These are phyloP conservation scores for Globisporangium heterothallicum DNA, from an alignment of 352 stramenopile genomes.

Conservation along the genomic window DNA sequence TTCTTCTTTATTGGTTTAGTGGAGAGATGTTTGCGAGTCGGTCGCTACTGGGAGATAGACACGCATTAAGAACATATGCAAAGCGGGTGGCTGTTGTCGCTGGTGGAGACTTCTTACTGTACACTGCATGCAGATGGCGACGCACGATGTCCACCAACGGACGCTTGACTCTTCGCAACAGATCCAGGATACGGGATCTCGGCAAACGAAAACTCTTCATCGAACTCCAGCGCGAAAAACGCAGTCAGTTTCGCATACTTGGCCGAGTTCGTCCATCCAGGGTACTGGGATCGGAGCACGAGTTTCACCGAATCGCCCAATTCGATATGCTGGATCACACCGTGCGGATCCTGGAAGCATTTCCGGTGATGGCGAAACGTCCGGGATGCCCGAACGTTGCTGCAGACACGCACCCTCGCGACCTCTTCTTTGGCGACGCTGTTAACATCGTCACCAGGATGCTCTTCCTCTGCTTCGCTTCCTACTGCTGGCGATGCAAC, in stretches of 20 bases:
- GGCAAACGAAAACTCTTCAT: constrained; percentile 41
- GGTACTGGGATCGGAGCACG: constrained; percentile 34
- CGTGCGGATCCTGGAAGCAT: constrained; percentile 26
- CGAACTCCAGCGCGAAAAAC: constrained; percentile 44
- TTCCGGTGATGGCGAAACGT: constrained; percentile 56
- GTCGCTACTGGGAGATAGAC: no score
- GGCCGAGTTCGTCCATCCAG: constrained; percentile 58
- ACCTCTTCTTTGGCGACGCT: constrained; percentile 13
- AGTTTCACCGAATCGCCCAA: constrained; percentile 44
- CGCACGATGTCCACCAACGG: not conserved
- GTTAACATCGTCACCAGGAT: not conserved
- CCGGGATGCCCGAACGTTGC: constrained; percentile 46
- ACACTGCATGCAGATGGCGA: not conserved
- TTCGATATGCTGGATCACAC: constrained; percentile 31
- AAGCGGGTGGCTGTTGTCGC: no score
- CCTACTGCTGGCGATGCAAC: not conserved
- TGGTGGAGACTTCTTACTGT: no score
- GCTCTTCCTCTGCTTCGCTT: not conserved
- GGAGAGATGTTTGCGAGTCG: no score
- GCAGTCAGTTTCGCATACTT: constrained; percentile 42
- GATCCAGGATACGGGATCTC: not conserved
- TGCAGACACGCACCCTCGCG: constrained; percentile 22
- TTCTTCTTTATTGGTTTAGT: no score
- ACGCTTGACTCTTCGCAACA: not conserved
- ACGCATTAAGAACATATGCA: no score